Conservation (phyloP, 2,329 filamentous ascomycete genomes). For the Xylaria sp. region DNA sequence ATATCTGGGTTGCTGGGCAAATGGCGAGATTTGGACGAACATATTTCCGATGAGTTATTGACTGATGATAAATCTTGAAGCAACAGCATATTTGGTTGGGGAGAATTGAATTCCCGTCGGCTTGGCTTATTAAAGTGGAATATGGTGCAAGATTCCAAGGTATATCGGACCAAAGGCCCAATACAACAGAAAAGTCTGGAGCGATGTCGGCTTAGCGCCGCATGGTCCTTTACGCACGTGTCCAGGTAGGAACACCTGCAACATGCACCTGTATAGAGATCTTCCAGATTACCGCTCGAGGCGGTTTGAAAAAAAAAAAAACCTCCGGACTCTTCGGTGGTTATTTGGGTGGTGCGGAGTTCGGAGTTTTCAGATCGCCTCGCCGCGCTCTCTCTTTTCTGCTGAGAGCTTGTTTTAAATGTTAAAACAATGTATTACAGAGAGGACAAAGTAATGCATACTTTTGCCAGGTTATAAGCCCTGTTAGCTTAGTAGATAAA, state of each 20-base stretch:
- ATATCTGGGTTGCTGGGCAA: not conserved
- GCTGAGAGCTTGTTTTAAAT: too few species aligned
- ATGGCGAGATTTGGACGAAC: not conserved
- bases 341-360: too few species aligned
- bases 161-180: slow-evolving; percentile 15
- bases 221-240: slow-evolving; percentile 33
- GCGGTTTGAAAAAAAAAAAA: too few species aligned
- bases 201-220: slow-evolving; percentile 37
- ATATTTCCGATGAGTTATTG: not conserved
- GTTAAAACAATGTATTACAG: too few species aligned
- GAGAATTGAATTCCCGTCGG: not conserved
- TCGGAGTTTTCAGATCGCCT: too few species aligned
- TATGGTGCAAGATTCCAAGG: not conserved
- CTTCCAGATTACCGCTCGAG: too few species aligned
- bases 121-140: not conserved
- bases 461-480: too few species aligned
- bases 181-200: not conserved
- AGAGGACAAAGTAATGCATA: too few species aligned
- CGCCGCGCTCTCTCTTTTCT: too few species aligned
- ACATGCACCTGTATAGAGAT: too few species aligned
- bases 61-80: slow-evolving; percentile 7
- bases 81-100: not conserved
- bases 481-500: too few species aligned
- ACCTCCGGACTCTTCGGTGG: too few species aligned
- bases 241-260: not conserved